A percentile compares a stretch with the other conserved stretches of the same genome.
These are phyloP conservation scores for Cytospora piceicola DNA, from an alignment of 2,329 filamentous ascomycete species.

Conservation along the genomic window DNA sequence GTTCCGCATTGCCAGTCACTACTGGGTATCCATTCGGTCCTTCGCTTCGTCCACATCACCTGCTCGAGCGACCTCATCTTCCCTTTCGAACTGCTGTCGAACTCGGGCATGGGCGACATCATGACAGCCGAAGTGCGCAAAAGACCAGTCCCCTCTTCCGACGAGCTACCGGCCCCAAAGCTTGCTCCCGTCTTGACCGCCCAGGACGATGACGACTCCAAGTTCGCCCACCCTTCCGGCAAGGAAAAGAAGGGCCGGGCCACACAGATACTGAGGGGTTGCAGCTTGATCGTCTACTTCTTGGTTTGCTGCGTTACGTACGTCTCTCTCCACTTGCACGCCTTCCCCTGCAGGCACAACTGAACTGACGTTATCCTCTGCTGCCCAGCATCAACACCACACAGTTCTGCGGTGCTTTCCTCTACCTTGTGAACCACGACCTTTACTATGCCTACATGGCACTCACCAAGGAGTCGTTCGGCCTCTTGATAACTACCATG, in stretches of 20 bases:
- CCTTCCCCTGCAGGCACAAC: not conserved
- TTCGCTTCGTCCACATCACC: not conserved
- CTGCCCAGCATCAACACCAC: slow-evolving; percentile 65
- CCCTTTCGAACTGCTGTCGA: not conserved
- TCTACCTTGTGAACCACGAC: slow-evolving; percentile 76
- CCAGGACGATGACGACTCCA: slow-evolving; percentile 30
- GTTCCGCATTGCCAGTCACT: not conserved
- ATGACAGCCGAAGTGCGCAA: slow-evolving; percentile 45
- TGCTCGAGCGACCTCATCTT: not conserved
- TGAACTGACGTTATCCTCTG: slow-evolving; percentile 18
- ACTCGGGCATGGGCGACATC: slow-evolving; percentile 33
- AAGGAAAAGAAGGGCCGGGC: slow-evolving; percentile 54
- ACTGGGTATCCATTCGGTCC: not conserved
- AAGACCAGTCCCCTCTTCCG: slow-evolving; percentile 34
- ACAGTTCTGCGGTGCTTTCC: slow-evolving; percentile 74
- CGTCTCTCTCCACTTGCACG: slow-evolving; percentile 32
- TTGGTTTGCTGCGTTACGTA: slow-evolving; percentile 53
- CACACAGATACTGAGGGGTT: slow-evolving; percentile 56
- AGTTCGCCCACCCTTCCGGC: slow-evolving; percentile 56
- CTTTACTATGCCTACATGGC: slow-evolving; percentile 87
- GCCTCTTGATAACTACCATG: slow-evolving; percentile 75
- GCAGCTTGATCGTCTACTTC: slow-evolving; percentile 59
- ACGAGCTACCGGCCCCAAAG: slow-evolving; percentile 33
- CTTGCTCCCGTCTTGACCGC: slow-evolving; percentile 37
- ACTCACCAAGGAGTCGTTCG: slow-evolving; percentile 83